Evolutionary conservation across 192 early-diverging fungal genomes (phyloP), one percentile per base, ranked within the genome.

Genomic region (Cladochytrium replicatum): DNA sequence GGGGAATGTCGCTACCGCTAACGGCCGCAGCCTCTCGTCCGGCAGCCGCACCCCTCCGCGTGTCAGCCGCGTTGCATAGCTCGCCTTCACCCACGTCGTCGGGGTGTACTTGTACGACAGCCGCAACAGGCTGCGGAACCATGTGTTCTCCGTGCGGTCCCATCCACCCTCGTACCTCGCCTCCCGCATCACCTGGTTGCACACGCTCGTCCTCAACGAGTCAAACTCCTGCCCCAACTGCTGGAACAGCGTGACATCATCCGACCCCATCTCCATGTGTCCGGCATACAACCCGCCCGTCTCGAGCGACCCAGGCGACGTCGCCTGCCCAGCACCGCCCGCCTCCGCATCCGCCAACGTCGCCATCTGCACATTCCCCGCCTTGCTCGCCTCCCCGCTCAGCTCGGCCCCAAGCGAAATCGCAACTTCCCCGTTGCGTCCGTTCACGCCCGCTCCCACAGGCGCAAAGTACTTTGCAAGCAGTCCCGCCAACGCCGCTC

Each of bases 401-500:
- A n/a, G n/a, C n/a, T n/a, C n/a, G n/a, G n/a, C n/a, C n/a, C n/a
- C n/a, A n/a, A n/a, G n/a, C n/a, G n/a, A n/a, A n/a, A n/a, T n/a
- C n/a, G n/a, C n/a, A n/a, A n/a, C n/a, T n/a, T n/a, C n/a, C n/a
- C n/a, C n/a, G n/a, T n/a, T n/a, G n/a, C n/a, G n/a, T n/a, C n/a
- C n/a, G n/a, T n/a, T n/a, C n/a, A n/a, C n/a, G n/a, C n/a, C n/a
- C n/a, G n/a, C n/a, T n/a, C n/a, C n/a, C n/a, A n/a, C n/a, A n/a
- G n/a, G n/a, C n/a, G n/a, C n/a, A 9, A 57, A 54, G 8, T 49
- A 25, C 11, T 55, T 27, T 52, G 40, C 66, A 29, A 75, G 39
- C 1, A 76, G 61, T 42, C 70, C 70, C 8, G 68, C 74, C 8
- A 76, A 58, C 8, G 59, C 40, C 5, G 55, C 61, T 15, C 58